Evolutionary conservation across 2,329 filamentous ascomycete species (phyloP).

Genomic region (Aspergillus sclerotialis): DNA sequence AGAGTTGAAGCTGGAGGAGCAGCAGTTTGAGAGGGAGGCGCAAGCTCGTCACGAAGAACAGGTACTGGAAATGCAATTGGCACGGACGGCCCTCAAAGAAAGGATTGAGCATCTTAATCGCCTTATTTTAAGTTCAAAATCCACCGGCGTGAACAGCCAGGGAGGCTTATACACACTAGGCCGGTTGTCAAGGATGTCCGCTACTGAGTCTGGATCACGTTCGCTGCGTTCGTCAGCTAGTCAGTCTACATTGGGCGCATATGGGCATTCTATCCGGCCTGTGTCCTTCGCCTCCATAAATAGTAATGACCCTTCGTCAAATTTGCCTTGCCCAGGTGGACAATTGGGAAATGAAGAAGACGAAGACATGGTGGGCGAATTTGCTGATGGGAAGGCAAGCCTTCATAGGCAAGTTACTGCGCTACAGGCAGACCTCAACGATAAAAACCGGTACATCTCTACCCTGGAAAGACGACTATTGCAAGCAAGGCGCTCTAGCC

Average conservation of each 20-base stretch:
- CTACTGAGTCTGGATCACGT: conserved; percentile 35
- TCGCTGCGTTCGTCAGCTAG: conserved; percentile 65
- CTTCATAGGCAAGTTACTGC: conserved; percentile 79
- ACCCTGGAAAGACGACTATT: conserved; percentile 88
- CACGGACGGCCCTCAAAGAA: conserved; percentile 90
- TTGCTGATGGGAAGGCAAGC: conserved; percentile 77
- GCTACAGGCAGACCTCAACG: conserved; percentile 88
- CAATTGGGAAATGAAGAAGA: conserved; percentile 42
- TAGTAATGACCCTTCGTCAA: conserved; percentile 30
- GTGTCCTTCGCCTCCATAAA: conserved; percentile 59
- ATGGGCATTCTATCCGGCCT: conserved; percentile 53
- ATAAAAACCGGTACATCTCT: conserved; percentile 94
- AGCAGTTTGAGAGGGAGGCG: conserved; percentile 73
- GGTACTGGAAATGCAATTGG: conserved; percentile 96
- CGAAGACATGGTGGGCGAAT: conserved; percentile 70
- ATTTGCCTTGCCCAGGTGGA: conserved; percentile 22
- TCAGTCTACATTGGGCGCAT: conserved; percentile 48
- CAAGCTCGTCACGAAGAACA: conserved; percentile 90
- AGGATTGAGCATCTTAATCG: conserved; percentile 95
- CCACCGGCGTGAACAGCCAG: conserved; percentile 80
- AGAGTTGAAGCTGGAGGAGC: conserved; percentile 58
- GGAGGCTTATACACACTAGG: conserved; percentile 64
- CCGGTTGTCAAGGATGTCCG: conserved; percentile 56
- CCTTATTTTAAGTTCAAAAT: conserved; percentile 91
- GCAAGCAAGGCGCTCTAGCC: conserved; percentile 83